Evolutionary conservation across 306 rosid genomes (phyloP).

Genomic region (Cucurbita pepo): DNA sequence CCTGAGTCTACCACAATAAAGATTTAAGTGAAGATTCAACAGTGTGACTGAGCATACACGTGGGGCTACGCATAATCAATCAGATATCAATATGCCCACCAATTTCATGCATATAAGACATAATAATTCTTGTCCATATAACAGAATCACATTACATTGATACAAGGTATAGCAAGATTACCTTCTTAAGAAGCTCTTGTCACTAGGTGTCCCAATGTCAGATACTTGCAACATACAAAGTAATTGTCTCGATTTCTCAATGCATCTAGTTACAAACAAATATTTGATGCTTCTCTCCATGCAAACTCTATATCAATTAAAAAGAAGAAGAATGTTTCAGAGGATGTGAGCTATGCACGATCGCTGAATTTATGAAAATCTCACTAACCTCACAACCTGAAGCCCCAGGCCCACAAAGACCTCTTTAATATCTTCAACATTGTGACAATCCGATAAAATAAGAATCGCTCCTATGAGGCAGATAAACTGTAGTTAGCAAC

Average conservation of each 20-base stretch:
- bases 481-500: not conserved
- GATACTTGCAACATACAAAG: constrained; percentile 29
- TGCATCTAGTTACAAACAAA: constrained; percentile 62
- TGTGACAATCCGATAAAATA: constrained; percentile 42
- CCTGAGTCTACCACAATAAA: constrained; percentile 42
- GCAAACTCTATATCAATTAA: constrained; percentile 36
- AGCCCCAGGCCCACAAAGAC: constrained; percentile 75
- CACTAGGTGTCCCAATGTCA: constrained; percentile 27
- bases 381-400: constrained; percentile 75
- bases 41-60: not conserved
- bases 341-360: not conserved
- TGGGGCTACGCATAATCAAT: not conserved
- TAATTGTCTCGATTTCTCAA: constrained; percentile 55
- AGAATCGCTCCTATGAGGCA: constrained; percentile 29
- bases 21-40: not conserved
- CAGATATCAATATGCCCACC: not conserved
- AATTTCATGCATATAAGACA: not conserved
- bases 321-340: constrained; percentile 8
- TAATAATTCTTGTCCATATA: not conserved
- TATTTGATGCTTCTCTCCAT: constrained; percentile 35
- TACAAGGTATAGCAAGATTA: constrained; percentile 4
- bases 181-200: constrained; percentile 51
- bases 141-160: not conserved
- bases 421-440: constrained; percentile 53
- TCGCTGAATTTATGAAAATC: constrained; percentile 4